A percentile compares a stretch with the other conserved stretches of the same genome.
Conservation (phyloP, 768 basidiomycete species). For the Nidula microcarpa region DNA sequence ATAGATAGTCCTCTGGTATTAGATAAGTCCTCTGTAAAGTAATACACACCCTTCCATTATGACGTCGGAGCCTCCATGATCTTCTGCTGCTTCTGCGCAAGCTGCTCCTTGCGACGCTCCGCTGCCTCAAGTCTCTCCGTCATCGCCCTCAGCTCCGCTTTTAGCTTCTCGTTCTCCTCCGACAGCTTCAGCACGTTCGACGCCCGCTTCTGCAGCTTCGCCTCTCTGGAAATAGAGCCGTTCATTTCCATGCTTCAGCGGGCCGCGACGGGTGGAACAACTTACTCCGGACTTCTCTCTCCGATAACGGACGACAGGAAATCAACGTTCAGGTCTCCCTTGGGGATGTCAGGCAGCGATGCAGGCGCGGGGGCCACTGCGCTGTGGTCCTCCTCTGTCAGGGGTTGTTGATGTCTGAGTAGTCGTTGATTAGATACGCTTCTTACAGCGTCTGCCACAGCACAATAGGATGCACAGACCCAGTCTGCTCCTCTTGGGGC, state of each 20-base stretch:
- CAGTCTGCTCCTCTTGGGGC: slow-evolving; percentile 16
- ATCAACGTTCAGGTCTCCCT: slow-evolving; percentile 39
- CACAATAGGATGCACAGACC: slow-evolving; percentile 25
- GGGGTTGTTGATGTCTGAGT: slow-evolving; percentile 13
- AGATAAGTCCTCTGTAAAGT: too few species aligned
- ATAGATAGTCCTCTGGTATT: too few species aligned
- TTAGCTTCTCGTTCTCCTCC: slow-evolving; percentile 77
- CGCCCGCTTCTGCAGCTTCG: slow-evolving; percentile 64
- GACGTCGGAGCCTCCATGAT: slow-evolving; percentile 22
- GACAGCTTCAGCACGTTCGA: slow-evolving; percentile 75
- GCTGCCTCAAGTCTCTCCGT: slow-evolving; percentile 71
- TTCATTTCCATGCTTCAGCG: slow-evolving; percentile 3
- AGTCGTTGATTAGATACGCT: slow-evolving; percentile 24
- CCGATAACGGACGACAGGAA: slow-evolving; percentile 38
- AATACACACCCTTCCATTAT: slow-evolving; percentile 1
- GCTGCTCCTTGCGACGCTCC: slow-evolving; percentile 55
- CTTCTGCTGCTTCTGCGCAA: slow-evolving; percentile 32
- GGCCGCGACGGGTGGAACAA: slow-evolving; percentile 11
- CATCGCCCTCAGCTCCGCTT: slow-evolving; percentile 74
- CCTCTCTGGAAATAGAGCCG: slow-evolving; percentile 30
- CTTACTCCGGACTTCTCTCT: slow-evolving; percentile 43
- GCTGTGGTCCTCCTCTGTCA: background rate
- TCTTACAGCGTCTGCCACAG: background rate
- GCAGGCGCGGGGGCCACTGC: slow-evolving; percentile 5
- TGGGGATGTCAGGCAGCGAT: slow-evolving; percentile 48